Evolutionary conservation across 257 asterid genomes (phyloP).

Genomic region (Echites panduratus): DNA sequence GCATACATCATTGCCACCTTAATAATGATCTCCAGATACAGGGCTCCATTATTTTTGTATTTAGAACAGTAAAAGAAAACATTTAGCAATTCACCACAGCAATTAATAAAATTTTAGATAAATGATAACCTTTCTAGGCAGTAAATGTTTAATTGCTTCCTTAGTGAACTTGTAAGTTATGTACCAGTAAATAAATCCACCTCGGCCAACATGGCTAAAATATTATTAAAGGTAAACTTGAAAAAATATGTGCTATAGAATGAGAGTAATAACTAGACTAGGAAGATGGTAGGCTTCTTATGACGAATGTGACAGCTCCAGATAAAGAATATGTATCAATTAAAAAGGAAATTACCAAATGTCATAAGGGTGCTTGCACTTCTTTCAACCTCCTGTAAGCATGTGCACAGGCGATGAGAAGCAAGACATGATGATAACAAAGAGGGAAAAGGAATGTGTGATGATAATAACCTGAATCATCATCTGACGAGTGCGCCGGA

Average conservation of each 20-base stretch:
- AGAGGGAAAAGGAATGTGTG: not conserved
- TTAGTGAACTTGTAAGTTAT: no score
- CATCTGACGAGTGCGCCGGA: constrained; percentile 87
- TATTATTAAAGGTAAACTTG: no score
- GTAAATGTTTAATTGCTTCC: no score
- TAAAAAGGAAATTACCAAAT: constrained; percentile 46
- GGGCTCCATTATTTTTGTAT: not conserved
- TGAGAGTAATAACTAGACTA: not conserved
- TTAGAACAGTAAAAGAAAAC: not conserved
- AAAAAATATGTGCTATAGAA: not conserved
- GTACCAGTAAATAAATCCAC: no score
- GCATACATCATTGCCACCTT: not conserved
- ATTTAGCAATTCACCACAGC: not conserved
- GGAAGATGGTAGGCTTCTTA: not conserved
- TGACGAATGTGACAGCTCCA: not conserved
- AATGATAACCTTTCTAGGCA: no score
- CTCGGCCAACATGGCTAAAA: no score
- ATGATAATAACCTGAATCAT: constrained; percentile 76
- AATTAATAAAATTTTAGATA: not conserved
- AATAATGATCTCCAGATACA: not conserved
- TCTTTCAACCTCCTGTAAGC: not conserved
- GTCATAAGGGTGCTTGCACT: constrained; percentile 33
- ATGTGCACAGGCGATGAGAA: constrained; percentile 11
- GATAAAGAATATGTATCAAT: not conserved
- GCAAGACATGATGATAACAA: not conserved